A percentile compares a stretch with the other conserved stretches of the same genome.
These are phyloP conservation scores for Xerocomellus dryophilus DNA, from an alignment of 768 basidiomycete genomes.

Conservation along the genomic window DNA sequence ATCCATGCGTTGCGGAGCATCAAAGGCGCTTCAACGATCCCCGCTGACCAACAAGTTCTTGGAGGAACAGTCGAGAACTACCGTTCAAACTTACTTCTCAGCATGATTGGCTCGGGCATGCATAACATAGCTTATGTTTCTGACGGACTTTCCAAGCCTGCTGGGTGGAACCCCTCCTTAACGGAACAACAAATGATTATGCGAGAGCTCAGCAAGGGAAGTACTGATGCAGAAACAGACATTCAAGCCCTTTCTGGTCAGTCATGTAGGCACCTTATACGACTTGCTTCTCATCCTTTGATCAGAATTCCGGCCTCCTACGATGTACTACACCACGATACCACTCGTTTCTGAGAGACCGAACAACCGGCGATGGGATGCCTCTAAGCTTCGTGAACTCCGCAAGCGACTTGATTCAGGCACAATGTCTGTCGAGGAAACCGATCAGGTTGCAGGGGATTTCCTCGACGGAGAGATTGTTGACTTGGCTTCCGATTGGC, in stretches of 20 bases:
- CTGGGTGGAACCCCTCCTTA: slow-evolving; percentile 68
- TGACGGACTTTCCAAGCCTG: slow-evolving; percentile 58
- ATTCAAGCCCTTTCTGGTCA: slow-evolving; percentile 82
- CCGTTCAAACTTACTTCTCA: slow-evolving; percentile 83
- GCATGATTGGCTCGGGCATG: slow-evolving; percentile 78
- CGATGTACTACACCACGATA: slow-evolving; percentile 95
- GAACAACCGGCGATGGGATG: slow-evolving; percentile 88
- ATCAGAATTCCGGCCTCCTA: slow-evolving; percentile 85
- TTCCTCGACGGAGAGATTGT: slow-evolving; percentile 94
- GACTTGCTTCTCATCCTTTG: slow-evolving; percentile 10
- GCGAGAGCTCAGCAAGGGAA: slow-evolving; percentile 82
- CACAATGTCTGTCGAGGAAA: slow-evolving; percentile 76
- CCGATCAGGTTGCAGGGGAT: slow-evolving; percentile 86
- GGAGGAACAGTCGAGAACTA: slow-evolving; percentile 94
- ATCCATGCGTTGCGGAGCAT: slow-evolving; percentile 84
- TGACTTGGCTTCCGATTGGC: slow-evolving; percentile 94
- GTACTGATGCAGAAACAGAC: slow-evolving; percentile 76
- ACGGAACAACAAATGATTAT: slow-evolving; percentile 98
- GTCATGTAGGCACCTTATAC: slow-evolving; percentile 25
- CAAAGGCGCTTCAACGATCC: slow-evolving; percentile 89
- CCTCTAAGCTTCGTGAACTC: slow-evolving; percentile 88
- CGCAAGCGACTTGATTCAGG: slow-evolving; percentile 93
- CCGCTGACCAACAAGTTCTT: slow-evolving; percentile 90
- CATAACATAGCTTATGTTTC: slow-evolving; percentile 54
- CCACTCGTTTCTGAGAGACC: slow-evolving; percentile 84